Evolutionary conservation across 1,139 yeast species (phyloP).

Genomic region (Hemisphaericaspora xylofermentans): DNA sequence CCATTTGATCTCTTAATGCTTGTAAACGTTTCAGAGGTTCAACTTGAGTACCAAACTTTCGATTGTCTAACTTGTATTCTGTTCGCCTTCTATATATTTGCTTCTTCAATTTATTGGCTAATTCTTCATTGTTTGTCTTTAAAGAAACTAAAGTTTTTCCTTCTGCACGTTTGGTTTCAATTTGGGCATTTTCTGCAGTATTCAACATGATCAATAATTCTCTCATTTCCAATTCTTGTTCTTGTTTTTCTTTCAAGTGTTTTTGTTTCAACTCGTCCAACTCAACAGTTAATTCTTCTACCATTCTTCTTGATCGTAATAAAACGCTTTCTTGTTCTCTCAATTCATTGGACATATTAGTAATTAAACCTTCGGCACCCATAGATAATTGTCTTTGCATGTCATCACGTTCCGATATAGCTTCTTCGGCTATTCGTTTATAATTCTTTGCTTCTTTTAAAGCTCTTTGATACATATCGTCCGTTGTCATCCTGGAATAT

Average conservation of each 20-base stretch:
- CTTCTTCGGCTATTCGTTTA: constrained; percentile 70
- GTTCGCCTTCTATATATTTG: constrained; percentile 64
- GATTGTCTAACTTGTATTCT: constrained; percentile 57
- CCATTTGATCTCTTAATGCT: constrained; percentile 81
- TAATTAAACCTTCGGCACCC: constrained; percentile 83
- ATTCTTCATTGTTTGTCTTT: constrained; percentile 42
- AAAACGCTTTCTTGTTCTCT: constrained; percentile 73
- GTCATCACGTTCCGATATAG: constrained; percentile 82
- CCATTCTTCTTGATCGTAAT: constrained; percentile 63
- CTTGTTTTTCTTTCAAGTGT: constrained; percentile 75
- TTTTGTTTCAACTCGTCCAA: constrained; percentile 69
- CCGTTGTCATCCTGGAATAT: constrained; percentile 79
- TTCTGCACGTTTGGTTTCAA: constrained; percentile 26
- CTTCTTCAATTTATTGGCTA: constrained; percentile 51
- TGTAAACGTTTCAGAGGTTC: constrained; percentile 81
- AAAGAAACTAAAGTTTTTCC: constrained; percentile 37
- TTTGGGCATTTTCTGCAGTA: constrained; percentile 27
- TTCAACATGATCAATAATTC: constrained; percentile 74
- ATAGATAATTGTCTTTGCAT: constrained; percentile 69
- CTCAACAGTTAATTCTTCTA: constrained; percentile 63
- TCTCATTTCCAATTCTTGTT: constrained; percentile 84
- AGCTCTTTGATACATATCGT: constrained; percentile 84
- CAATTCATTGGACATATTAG: constrained; percentile 66
- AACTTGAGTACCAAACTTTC: constrained; percentile 55
- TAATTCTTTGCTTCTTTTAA: constrained; percentile 68